A percentile compares a stretch with the other conserved stretches of the same genome.
Conservation (phyloP, 345 rosid genomes). For the Salix caprea region DNA sequence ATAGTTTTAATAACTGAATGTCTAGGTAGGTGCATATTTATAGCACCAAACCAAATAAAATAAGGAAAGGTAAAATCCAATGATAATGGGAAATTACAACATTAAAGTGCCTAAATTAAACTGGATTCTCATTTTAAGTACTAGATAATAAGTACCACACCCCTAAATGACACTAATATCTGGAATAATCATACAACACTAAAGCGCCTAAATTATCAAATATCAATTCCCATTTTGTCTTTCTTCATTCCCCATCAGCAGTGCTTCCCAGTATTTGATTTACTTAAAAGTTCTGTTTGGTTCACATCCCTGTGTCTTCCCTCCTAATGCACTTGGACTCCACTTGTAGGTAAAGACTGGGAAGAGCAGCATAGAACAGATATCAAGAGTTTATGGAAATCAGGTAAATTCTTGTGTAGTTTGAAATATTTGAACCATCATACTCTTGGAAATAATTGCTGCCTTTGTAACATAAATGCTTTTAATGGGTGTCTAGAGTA, state of each 20-base stretch:
- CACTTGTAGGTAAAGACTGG: slow-evolving; percentile 66
- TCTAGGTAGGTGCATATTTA: neutral
- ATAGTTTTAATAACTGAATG: neutral
- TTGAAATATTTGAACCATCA: neutral
- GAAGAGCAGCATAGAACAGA: slow-evolving; percentile 86
- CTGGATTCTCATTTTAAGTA: too few relatives aligned
- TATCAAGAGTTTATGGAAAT: slow-evolving; percentile 90
- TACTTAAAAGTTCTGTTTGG: neutral
- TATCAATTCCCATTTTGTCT: neutral
- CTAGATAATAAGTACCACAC: neutral
- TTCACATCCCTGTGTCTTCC: neutral
- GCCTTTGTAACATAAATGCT: neutral
- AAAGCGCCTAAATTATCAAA: neutral
- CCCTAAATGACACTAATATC: neutral
- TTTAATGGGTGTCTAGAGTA: neutral
- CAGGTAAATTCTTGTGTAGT: slow-evolving; percentile 50
- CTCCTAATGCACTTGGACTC: slow-evolving; percentile 12
- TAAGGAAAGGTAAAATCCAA: neutral
- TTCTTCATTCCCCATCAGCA: neutral
- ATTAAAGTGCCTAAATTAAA: too few relatives aligned
- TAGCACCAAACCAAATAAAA: neutral
- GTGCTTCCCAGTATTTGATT: neutral
- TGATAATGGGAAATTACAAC: neutral
- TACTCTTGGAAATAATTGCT: neutral
- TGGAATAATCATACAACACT: neutral